Evolutionary conservation across 163 green algal genomes (phyloP), one percentile per base, ranked within the genome.

Genomic region (Scenedesmus sp.): DNA sequence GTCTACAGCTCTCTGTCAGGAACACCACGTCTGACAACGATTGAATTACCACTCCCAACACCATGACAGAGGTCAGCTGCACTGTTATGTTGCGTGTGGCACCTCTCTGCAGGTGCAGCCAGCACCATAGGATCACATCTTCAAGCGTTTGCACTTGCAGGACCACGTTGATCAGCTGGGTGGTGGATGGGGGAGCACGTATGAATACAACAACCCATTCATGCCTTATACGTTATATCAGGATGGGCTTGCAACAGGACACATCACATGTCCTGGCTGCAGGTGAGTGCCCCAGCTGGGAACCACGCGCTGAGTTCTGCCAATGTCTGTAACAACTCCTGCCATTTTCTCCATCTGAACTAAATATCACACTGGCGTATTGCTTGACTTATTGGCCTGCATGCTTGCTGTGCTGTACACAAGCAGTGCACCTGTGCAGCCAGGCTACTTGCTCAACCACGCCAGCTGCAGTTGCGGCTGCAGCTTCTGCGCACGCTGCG

Each of bases 261-360:
- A 35, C 59, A 7, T 72, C 22, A 72, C 59, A 72, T 89, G 84
- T 44, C 84, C 84, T 30, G 84, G 68, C 84, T 89, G 84, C 84
- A 83, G 84, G 84, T 89, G 13, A 43, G n/a, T 46, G 49, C 2
- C 81, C 4, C 81, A 76, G 59, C 6, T 72, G 18, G 22, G 22
- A 22, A 72, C 20, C 5, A 35, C 22, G 22, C 59, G 33, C 22
- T 22, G 6, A 35, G 2, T 72, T 10, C 59, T 30, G 59, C 59
- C 59, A 35, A 22, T 10, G 4, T 72, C 59, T 72, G 22, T 72
- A 22, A 35, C 20, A 20, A 72, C 24, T n/a, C 4, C 22, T 72
- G 22, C 20, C 59, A 12, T 33, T 35, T n/a, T n/a, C n/a, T n/a
- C n/a, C n/a, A n/a, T n/a, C n/a, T n/a, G n/a, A n/a, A n/a, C n/a